Conservation (phyloP, 768 basidiomycete species). For the Mycena belliarum region DNA sequence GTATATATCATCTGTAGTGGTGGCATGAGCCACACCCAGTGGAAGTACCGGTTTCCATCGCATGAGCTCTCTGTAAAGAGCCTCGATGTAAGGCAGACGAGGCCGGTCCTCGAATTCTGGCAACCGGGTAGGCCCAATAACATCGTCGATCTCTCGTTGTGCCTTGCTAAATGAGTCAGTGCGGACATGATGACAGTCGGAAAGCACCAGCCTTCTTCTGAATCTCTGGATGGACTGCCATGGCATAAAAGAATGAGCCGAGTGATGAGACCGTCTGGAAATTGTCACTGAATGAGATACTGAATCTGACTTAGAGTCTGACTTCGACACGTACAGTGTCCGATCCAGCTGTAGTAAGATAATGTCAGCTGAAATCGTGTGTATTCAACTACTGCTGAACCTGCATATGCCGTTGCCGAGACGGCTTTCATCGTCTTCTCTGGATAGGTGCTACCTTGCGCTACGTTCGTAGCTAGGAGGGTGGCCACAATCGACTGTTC, state of each 20-base stretch:
- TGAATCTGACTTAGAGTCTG: background rate
- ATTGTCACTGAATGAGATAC: slow-evolving; percentile 4
- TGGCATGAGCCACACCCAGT: slow-evolving; percentile 20
- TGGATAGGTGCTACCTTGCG: background rate
- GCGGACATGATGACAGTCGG: slow-evolving; percentile 6
- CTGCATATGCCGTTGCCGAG: slow-evolving; percentile 31
- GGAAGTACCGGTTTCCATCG: slow-evolving; percentile 18
- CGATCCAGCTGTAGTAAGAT: background rate
- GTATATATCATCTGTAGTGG: slow-evolving; percentile 30
- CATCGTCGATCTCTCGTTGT: slow-evolving; percentile 30
- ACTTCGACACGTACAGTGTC: background rate
- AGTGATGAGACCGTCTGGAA: slow-evolving; percentile 27
- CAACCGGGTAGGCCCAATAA: slow-evolving; percentile 29
- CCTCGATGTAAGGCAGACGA: slow-evolving; percentile 14
- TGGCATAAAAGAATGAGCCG: slow-evolving; percentile 23
- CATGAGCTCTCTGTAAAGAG: slow-evolving; percentile 20
- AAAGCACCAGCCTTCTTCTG: background rate
- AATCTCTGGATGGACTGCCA: background rate
- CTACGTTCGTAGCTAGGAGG: slow-evolving; percentile 3
- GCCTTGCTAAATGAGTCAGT: slow-evolving; percentile 22
- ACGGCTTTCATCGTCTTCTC: slow-evolving; percentile 29
- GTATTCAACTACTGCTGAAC: slow-evolving; percentile 16
- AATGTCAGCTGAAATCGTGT: background rate
- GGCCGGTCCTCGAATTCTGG: slow-evolving; percentile 31
- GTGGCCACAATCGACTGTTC: slow-evolving; percentile 13